Evolutionary conservation across 495 filamentous ascomycete genomes (phyloP).

Genomic region (Aspergillus cavernicola): DNA sequence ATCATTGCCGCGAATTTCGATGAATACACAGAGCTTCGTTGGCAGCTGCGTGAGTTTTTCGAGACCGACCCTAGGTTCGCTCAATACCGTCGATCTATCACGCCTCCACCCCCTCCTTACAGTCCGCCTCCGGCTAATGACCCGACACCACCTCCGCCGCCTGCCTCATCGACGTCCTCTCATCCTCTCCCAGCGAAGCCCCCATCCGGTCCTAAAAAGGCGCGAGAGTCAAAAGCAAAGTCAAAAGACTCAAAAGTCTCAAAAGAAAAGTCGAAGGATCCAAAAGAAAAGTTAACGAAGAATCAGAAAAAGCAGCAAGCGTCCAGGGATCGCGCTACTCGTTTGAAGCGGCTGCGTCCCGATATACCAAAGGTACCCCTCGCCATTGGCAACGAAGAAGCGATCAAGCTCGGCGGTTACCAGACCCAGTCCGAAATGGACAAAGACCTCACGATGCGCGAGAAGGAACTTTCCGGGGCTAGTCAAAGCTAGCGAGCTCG

Average conservation of each 20-base stretch:
- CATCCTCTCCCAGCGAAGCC: slow-evolving; percentile 16
- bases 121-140: slow-evolving; percentile 21
- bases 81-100: slow-evolving; percentile 25
- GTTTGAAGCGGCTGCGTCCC: slow-evolving; percentile 28
- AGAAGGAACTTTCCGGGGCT: slow-evolving; percentile 18
- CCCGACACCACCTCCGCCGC: slow-evolving; percentile 24
- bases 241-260: slow-evolving; percentile 11
- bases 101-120: slow-evolving; percentile 29
- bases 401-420: slow-evolving; percentile 29
- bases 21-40: slow-evolving; percentile 61
- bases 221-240: slow-evolving; percentile 18
- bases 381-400: slow-evolving; percentile 24
- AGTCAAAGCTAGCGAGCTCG: background rate
- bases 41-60: slow-evolving; percentile 45
- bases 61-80: slow-evolving; percentile 38
- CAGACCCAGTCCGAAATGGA: slow-evolving; percentile 30
- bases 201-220: slow-evolving; percentile 8
- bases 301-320: slow-evolving; percentile 21
- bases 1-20: slow-evolving; percentile 71
- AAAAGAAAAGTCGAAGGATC: slow-evolving; percentile 5
- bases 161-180: slow-evolving; percentile 1
- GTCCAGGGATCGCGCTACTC: slow-evolving; percentile 26
- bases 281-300: slow-evolving; percentile 24
- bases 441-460: slow-evolving; percentile 23
- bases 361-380: slow-evolving; percentile 23